phyloP scores from a whole-genome alignment of 1,284 basidiomycete genomes.

The Papiliotrema fonsecae region DNA sequence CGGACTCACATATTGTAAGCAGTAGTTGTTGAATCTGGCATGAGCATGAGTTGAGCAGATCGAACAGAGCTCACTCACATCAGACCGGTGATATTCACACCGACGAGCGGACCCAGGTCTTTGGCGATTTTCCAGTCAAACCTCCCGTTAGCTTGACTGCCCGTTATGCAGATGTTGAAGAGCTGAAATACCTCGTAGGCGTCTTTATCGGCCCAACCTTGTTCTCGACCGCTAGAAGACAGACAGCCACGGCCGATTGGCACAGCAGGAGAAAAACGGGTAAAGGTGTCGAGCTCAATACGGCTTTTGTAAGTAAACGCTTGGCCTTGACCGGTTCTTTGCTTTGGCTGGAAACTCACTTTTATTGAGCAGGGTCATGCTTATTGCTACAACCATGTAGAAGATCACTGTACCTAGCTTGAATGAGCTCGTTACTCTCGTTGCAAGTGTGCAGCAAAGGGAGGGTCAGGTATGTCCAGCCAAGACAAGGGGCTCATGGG shows the following conservation, averaged over 20 bases:
- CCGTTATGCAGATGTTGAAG: slow-evolving; percentile 3
- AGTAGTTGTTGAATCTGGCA: slow-evolving; percentile 77
- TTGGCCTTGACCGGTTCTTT: background rate
- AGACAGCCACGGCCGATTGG: slow-evolving; percentile 22
- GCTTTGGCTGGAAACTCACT: slow-evolving; percentile 8
- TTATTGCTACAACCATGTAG: slow-evolving; percentile 30
- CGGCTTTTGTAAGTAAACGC: slow-evolving; percentile 8
- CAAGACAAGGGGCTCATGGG: too few species aligned
- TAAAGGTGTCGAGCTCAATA: slow-evolving; percentile 22
- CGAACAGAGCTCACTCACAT: slow-evolving; percentile 52
- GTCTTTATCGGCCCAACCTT: slow-evolving; percentile 22
- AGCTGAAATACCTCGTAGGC: slow-evolving; percentile 4
- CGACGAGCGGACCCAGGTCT: slow-evolving; percentile 66
- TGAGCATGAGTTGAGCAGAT: background rate
- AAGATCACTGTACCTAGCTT: slow-evolving; percentile 25
- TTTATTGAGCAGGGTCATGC: slow-evolving; percentile 30
- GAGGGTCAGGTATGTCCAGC: too few species aligned
- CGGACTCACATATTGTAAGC: slow-evolving; percentile 69
- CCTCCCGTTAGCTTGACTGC: slow-evolving; percentile 3
- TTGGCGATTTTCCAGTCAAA: slow-evolving; percentile 61
- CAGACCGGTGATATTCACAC: slow-evolving; percentile 70
- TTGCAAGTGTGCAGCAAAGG: too few species aligned
- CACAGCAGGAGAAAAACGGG: slow-evolving; percentile 26
- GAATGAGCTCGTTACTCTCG: too few species aligned
- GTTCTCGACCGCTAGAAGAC: slow-evolving; percentile 15